phyloP scores from a whole-genome alignment of 169 alveolate species.

The Plasmodium falciparum region DNA sequence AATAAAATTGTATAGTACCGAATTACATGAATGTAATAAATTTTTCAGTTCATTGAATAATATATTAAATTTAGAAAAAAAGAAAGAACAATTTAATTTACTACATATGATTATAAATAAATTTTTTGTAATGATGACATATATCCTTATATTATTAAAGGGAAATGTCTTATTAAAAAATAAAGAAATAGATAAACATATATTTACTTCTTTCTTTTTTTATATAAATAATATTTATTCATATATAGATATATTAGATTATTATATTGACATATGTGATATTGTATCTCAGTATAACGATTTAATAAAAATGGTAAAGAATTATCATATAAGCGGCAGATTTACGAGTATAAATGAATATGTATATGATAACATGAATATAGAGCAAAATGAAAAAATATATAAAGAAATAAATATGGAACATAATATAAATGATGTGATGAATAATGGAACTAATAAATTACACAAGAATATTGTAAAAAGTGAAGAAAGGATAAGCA shows the following conservation, averaged over 20 bases:
- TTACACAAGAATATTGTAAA: neutral
- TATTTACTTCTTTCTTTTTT: conserved; percentile 53
- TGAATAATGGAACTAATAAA: neutral
- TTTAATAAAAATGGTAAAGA: conserved; percentile 1
- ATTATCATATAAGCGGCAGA: neutral
- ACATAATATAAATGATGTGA: neutral
- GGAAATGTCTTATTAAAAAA: conserved; percentile 6
- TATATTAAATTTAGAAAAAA: conserved; percentile 21
- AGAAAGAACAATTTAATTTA: conserved; percentile 57
- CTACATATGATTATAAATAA: conserved; percentile 46
- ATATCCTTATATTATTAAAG: conserved; percentile 21
- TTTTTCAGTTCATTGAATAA: conserved; percentile 16
- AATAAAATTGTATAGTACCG: conserved; percentile 35
- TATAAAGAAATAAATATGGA: neutral
- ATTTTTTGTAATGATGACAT: conserved; percentile 29
- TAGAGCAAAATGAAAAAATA: neutral
- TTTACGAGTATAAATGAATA: neutral
- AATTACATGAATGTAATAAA: conserved; percentile 31
- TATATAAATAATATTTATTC: conserved; percentile 60
- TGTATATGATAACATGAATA: neutral
- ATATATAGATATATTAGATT: conserved; percentile 37
- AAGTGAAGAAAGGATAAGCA: neutral
- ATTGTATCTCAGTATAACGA: conserved; percentile 26
- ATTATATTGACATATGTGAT: conserved; percentile 43
- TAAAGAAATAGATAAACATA: conserved; percentile 20